These are phyloP conservation scores for Schizothecium vesticola DNA, from an alignment of 495 filamentous ascomycete genomes.

Conservation along the genomic window DNA sequence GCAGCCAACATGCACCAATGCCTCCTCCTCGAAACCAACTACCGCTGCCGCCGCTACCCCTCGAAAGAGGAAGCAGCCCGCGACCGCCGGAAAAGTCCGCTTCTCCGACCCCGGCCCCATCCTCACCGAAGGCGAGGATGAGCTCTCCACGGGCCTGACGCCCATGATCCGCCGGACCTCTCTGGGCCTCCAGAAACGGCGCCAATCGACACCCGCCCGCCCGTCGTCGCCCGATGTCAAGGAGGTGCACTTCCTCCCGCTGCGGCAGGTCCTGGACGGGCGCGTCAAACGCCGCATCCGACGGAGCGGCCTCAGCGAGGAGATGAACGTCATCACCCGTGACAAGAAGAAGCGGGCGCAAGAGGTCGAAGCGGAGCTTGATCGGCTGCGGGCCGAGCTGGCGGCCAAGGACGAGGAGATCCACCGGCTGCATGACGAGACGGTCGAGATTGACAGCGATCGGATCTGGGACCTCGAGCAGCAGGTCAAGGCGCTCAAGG, in stretches of 20 bases:
- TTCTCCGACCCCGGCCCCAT: conserved; percentile 66
- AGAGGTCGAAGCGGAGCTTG: conserved; percentile 36
- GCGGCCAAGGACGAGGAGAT: conserved; percentile 47
- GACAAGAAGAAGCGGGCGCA: conserved; percentile 47
- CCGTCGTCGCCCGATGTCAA: conserved; percentile 22
- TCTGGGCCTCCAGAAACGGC: conserved; percentile 43
- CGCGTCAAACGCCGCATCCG: conserved; percentile 67
- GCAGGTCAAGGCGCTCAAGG: conserved; percentile 34
- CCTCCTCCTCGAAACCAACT: not conserved
- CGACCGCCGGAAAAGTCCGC: conserved; percentile 53
- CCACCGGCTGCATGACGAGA: conserved; percentile 46
- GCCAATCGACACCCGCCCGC: conserved; percentile 32
- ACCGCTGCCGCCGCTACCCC: conserved; percentile 7
- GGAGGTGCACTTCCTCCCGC: conserved; percentile 51
- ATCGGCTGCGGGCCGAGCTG: conserved; percentile 49
- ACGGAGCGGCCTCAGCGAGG: conserved; percentile 67
- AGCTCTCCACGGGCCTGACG: conserved; percentile 58
- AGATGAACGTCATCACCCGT: conserved; percentile 60
- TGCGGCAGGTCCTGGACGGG: conserved; percentile 63
- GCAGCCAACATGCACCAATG: not conserved
- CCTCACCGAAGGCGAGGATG: conserved; percentile 11
- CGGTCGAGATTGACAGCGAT: conserved; percentile 35
- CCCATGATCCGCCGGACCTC: conserved; percentile 59
- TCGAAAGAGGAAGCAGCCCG: conserved; percentile 18
- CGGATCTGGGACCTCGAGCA: conserved; percentile 39